Percentiles rank a stretch among this genome's conserved stretches.
These are phyloP conservation scores for Erythrobasidium yunnanense DNA, from an alignment of 768 basidiomycete species.

Conservation along the genomic window DNA sequence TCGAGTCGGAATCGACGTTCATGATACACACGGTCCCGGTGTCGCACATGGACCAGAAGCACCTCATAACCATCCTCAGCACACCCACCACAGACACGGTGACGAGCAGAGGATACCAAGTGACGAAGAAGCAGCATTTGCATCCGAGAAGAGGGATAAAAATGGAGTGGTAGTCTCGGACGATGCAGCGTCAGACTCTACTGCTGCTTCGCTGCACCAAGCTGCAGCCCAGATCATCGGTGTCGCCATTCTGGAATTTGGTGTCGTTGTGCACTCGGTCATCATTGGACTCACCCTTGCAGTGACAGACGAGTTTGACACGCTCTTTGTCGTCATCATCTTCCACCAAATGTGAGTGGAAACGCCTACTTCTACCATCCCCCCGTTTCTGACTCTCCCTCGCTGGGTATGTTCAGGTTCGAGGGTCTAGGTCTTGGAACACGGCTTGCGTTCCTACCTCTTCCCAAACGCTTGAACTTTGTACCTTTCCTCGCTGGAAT, in stretches of 20 bases:
- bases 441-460: slow-evolving; percentile 64
- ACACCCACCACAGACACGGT: slow-evolving; percentile 36
- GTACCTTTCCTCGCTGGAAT: slow-evolving; percentile 54
- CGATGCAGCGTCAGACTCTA: too few species aligned
- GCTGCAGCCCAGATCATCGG: slow-evolving; percentile 63
- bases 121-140: slow-evolving; percentile 1
- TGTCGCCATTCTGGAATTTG: slow-evolving; percentile 85
- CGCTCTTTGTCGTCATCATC: slow-evolving; percentile 77
- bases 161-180: slow-evolving; percentile 1
- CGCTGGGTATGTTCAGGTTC: too few species aligned
- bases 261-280: slow-evolving; percentile 61
- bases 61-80: neutral
- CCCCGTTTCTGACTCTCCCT: slow-evolving; percentile 38
- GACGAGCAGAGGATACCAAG: slow-evolving; percentile 45
- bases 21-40: slow-evolving; percentile 22
- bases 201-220: too few species aligned
- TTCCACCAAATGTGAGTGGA: slow-evolving; percentile 63
- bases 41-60: slow-evolving; percentile 22
- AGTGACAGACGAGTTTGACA: slow-evolving; percentile 67
- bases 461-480: slow-evolving; percentile 38
- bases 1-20: slow-evolving; percentile 23
- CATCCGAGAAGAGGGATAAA: slow-evolving; percentile 2
- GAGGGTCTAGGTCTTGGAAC: slow-evolving; percentile 90
- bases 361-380: neutral
- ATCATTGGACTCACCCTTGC: slow-evolving; percentile 84